A percentile compares a stretch with the other conserved stretches of the same genome.
Conservation (phyloP, 192 early-diverging fungal genomes). For the Coemansia sp. region DNA sequence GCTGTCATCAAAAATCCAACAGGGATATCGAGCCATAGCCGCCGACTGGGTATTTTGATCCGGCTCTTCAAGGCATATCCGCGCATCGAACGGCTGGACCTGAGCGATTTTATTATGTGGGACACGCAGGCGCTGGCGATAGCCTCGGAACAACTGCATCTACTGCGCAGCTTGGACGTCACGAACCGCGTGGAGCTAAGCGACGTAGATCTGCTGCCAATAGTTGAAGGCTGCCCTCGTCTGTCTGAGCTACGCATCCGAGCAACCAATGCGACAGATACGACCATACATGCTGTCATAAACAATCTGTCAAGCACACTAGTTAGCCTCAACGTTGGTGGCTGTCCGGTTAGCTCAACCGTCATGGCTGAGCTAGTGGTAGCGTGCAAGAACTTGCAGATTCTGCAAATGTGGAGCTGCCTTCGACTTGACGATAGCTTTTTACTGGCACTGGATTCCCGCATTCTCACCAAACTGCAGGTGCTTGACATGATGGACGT, state of each 20-base stretch:
- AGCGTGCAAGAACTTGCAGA: conserved; percentile 33
- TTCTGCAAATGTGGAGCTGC: conserved; percentile 52
- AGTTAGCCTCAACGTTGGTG: conserved; percentile 49
- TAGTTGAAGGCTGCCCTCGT: conserved; percentile 42
- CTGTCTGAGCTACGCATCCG: conserved; percentile 44
- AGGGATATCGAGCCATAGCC: conserved; percentile 50
- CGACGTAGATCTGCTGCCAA: conserved; percentile 47
- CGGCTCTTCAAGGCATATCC: conserved; percentile 53
- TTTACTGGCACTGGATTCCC: conserved; percentile 39
- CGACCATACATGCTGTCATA: conserved; percentile 41
- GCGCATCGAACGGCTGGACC: conserved; percentile 46
- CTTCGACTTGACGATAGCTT: conserved; percentile 49
- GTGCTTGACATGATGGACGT: conserved; percentile 56
- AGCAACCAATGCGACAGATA: conserved; percentile 50
- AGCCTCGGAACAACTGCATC: conserved; percentile 40
- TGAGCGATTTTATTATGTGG: conserved; percentile 59
- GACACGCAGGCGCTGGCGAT: conserved; percentile 49
- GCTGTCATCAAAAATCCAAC: conserved; percentile 45
- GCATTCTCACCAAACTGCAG: conserved; percentile 32
- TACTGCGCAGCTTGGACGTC: conserved; percentile 47
- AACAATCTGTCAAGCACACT: conserved; percentile 36
- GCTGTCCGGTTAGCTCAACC: conserved; percentile 48
- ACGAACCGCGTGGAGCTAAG: conserved; percentile 53
- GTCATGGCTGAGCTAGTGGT: conserved; percentile 51
- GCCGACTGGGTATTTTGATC: conserved; percentile 37